phyloP scores from a whole-genome alignment of 1,139 yeast species.

The Lodderomyces parapsilosis region DNA sequence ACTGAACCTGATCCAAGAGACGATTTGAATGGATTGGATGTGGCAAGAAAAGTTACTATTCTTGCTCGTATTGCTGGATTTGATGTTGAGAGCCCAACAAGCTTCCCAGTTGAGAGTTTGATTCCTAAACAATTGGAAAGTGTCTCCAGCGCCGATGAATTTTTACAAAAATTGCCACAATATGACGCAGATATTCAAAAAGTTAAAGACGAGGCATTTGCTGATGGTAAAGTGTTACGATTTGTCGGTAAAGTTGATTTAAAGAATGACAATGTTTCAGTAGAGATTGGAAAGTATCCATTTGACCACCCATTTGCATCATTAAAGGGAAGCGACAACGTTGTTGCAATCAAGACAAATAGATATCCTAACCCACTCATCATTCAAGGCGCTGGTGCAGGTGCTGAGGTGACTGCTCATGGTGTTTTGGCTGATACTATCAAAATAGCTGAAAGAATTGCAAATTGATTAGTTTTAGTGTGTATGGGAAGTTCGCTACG shows the following conservation, averaged over 20 bases:
- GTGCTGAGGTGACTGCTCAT: slow-evolving; percentile 98
- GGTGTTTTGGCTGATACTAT: slow-evolving; percentile 94
- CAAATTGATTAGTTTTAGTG: slow-evolving; percentile 25
- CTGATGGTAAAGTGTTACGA: slow-evolving; percentile 83
- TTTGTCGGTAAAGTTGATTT: slow-evolving; percentile 91
- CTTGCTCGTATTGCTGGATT: slow-evolving; percentile 91
- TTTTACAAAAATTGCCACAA: slow-evolving; percentile 74
- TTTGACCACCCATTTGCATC: slow-evolving; percentile 94
- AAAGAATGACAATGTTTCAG: slow-evolving; percentile 64
- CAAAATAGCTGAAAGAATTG: slow-evolving; percentile 85
- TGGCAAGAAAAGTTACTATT: slow-evolving; percentile 96
- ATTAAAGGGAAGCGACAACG: slow-evolving; percentile 93
- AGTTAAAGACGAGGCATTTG: slow-evolving; percentile 77
- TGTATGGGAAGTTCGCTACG: slow-evolving; percentile 4
- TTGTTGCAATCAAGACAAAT: slow-evolving; percentile 84
- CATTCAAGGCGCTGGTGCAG: slow-evolving; percentile 99
- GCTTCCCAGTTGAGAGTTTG: slow-evolving; percentile 93
- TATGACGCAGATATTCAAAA: slow-evolving; percentile 78
- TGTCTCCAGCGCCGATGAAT: slow-evolving; percentile 71
- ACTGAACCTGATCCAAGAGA: slow-evolving; percentile 99
- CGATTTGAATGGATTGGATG: slow-evolving; percentile 95
- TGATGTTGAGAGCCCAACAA: slow-evolving; percentile 81
- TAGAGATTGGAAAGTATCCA: slow-evolving; percentile 83
- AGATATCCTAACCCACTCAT: slow-evolving; percentile 92
- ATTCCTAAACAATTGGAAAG: slow-evolving; percentile 86